phyloP scores from a whole-genome alignment of 805 yeast genomes.

The Metschnikowia shivogae region DNA sequence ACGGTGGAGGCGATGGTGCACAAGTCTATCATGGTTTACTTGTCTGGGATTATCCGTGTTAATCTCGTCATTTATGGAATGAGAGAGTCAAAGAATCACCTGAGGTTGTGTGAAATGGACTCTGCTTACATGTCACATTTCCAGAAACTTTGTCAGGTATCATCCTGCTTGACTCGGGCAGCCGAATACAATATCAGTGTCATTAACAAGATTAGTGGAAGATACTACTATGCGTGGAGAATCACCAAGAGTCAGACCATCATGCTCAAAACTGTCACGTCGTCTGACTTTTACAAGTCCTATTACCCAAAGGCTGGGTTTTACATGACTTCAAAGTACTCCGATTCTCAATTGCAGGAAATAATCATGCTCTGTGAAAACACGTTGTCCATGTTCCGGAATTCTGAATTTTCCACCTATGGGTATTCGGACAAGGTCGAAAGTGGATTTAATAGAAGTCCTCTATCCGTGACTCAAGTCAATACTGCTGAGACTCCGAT shows the following conservation, averaged over 20 bases:
- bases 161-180: constrained; percentile 20
- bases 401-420: constrained; percentile 11
- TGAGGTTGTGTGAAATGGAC: constrained; percentile 6
- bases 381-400: constrained; percentile 12
- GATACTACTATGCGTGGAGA: constrained; percentile 67
- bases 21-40: constrained; percentile 27
- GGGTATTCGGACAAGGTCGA: constrained; percentile 13
- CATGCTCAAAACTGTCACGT: constrained; percentile 32
- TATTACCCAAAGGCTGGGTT: constrained; percentile 15
- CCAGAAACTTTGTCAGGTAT: constrained; percentile 14
- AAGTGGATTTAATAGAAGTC: constrained; percentile 1
- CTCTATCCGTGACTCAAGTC: constrained; percentile 1
- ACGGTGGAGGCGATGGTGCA: constrained; percentile 23
- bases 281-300: constrained; percentile 29
- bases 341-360: constrained; percentile 24
- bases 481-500: neutral
- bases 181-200: constrained; percentile 21
- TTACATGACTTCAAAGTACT: constrained; percentile 14
- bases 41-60: constrained; percentile 28
- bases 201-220: constrained; percentile 44
- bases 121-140: constrained; percentile 7
- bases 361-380: constrained; percentile 18
- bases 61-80: constrained; percentile 27
- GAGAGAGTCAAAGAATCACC: constrained; percentile 22
- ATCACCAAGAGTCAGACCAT: constrained; percentile 53